phyloP scores from a whole-genome alignment of 2,329 filamentous ascomycete species.

The Orbilia oligospora region DNA sequence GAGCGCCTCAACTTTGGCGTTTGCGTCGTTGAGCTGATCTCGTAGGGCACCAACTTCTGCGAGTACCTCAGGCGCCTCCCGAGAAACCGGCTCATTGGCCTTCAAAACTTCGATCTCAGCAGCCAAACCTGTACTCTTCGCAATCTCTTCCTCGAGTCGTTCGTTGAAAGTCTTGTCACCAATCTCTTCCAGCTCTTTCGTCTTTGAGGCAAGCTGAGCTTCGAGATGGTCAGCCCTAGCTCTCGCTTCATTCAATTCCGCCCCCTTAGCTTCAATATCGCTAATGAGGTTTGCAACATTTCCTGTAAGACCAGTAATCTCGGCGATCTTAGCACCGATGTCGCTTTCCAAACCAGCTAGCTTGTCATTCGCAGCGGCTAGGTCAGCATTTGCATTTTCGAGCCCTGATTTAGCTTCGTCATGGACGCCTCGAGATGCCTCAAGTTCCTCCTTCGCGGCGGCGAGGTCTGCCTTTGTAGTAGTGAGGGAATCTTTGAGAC shows the following conservation, averaged over 20 bases:
- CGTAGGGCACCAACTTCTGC: slow-evolving; percentile 49
- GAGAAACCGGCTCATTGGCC: slow-evolving; percentile 41
- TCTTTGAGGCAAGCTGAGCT: slow-evolving; percentile 33
- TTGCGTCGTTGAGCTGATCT: slow-evolving; percentile 49
- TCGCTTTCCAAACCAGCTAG: slow-evolving; percentile 39
- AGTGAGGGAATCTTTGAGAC: slow-evolving; percentile 50
- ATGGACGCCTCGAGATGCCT: slow-evolving; percentile 12
- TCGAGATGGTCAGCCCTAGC: slow-evolving; percentile 43
- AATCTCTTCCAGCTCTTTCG: slow-evolving; percentile 46
- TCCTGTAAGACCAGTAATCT: slow-evolving; percentile 39
- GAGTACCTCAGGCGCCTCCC: slow-evolving; percentile 39
- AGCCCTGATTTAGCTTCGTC: slow-evolving; percentile 32
- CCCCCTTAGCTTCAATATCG: slow-evolving; percentile 45
- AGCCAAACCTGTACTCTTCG: slow-evolving; percentile 46
- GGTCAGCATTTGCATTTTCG: slow-evolving; percentile 11
- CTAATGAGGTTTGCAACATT: slow-evolving; percentile 45
- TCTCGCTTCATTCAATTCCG: slow-evolving; percentile 33
- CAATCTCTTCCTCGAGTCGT: slow-evolving; percentile 57
- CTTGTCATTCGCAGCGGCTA: slow-evolving; percentile 30
- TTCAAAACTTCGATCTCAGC: slow-evolving; percentile 57
- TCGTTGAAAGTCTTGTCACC: slow-evolving; percentile 54
- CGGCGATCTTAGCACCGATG: slow-evolving; percentile 39
- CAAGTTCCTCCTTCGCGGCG: slow-evolving; percentile 27
- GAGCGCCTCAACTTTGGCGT: slow-evolving; percentile 47
- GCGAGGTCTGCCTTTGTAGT: slow-evolving; percentile 37